Evolutionary conservation across 306 rosid genomes (phyloP), one percentile per base, ranked within the genome.

Genomic region (Carpinus fangiana): DNA sequence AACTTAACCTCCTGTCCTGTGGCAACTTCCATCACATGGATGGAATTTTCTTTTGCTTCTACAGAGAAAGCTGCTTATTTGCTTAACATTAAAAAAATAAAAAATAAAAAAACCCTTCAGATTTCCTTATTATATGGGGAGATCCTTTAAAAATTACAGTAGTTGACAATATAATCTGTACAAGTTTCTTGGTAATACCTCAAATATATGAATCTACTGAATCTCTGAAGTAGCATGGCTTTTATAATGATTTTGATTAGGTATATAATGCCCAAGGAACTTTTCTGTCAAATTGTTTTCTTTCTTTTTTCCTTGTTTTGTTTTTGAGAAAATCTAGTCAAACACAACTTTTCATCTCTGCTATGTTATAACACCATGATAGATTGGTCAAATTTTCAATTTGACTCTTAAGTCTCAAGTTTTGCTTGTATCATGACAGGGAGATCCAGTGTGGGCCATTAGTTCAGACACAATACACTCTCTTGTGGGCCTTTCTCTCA

Each of bases 391-490:
- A 7, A 36, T 12, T 65, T 81, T 9, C 72, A 82, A 54, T 80
- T n/a, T 82, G 67, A 59, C 4, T 17, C 45, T 41, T 41, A 41
- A 41, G 45, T 41, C 45, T 41, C 48, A 76, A 70, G 68, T 31
- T 71, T 61, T 78, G 11, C 76, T 75, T 83, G 76, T 36, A 13
- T n/a, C 72, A 31, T 79, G 28, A 59, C 90, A 90, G 97, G 97
- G 97, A 72, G 97, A 94, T 84, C 97, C 98, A 46, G 89, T 87
- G 60, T 92, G 98, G 98, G 95, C 97, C 34, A 94, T 94, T 79
- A 90, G 93, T 84, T 84, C 94, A 16, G 94, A 89, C 45, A 94
- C 97, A 73, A 69, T 86, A 74, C 82, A 88, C 70, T 89, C 96
- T 80, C 88, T 92, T 68, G 73, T 90, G 78, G 96, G 88, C 1